Evolutionary conservation across 2,329 filamentous ascomycete species (phyloP).

Genomic region (Alternaria dauci): DNA sequence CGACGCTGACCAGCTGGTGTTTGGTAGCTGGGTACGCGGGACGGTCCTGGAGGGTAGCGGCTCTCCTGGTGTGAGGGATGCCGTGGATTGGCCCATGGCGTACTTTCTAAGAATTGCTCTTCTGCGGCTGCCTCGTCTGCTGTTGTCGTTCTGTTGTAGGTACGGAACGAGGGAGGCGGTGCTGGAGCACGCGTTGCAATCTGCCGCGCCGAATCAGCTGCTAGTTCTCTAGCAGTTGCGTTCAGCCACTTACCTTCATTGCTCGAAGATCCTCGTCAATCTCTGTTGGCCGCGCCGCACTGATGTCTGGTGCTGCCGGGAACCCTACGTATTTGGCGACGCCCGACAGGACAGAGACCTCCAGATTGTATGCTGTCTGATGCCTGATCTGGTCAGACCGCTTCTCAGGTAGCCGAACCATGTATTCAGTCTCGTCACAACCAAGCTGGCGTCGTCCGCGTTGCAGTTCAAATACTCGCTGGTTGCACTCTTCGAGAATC

Average conservation of each 20-base stretch:
- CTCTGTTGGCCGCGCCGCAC: constrained; percentile 74
- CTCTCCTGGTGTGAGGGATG: constrained; percentile 51
- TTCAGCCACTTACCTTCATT: constrained; percentile 75
- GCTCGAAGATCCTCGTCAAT: constrained; percentile 86
- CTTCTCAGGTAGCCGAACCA: constrained; percentile 79
- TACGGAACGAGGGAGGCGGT: constrained; percentile 44
- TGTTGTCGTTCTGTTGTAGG: constrained; percentile 48
- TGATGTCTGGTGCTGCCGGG: constrained; percentile 88
- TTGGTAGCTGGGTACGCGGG: constrained; percentile 45
- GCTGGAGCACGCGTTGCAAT: constrained; percentile 45
- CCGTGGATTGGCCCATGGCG: constrained; percentile 91
- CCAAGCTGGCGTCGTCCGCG: constrained; percentile 82
- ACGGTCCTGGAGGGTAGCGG: constrained; percentile 40
- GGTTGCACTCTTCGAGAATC: constrained; percentile 80
- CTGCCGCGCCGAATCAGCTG: constrained; percentile 40
- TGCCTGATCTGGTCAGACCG: constrained; percentile 81
- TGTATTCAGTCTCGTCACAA: constrained; percentile 81
- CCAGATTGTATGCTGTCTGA: constrained; percentile 90
- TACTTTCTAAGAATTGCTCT: constrained; percentile 88
- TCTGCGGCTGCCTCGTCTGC: constrained; percentile 70
- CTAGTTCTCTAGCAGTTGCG: constrained; percentile 18
- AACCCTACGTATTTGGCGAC: constrained; percentile 96
- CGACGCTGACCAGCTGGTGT: constrained; percentile 50
- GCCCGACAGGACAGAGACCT: constrained; percentile 89
- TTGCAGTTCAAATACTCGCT: constrained; percentile 93